Evolutionary conservation across 106 monocot genomes (phyloP), one percentile per base, ranked within the genome.

Genomic region (Iris macrosiphon): DNA sequence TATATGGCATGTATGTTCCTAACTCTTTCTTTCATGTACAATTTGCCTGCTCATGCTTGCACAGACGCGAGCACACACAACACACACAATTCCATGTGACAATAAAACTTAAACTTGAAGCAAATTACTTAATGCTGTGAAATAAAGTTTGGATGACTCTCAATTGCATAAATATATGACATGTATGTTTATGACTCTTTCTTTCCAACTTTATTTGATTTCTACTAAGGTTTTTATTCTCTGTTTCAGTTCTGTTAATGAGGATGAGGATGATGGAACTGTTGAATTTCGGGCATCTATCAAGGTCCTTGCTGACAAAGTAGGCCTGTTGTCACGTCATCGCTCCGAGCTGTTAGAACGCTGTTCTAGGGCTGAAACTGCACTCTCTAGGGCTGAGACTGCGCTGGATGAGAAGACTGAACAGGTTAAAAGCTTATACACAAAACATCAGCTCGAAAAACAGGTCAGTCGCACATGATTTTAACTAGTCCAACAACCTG

Each of bases 241-340:
- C n/a, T 40, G 9, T 58, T 57, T 1, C 57, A 40, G 57, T 41
- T 58, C 86, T 65, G 74, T 75, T n/a, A 49, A 56, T 22, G 79
- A 68, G 59, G 87, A 87, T 41, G 87, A 81, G 52, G 80, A 92
- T 54, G 86, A 87, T 59, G 44, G 62, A 16, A 46, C 57, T 40
- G 57, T 40, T 18, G 87, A 87, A 22, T 91, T 98, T 57, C 66
- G 80, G 31, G 57, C 74, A 57, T 98, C 86, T 37, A 83, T 98
- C 32, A 61, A 67, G 24, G 67, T 83, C 30, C 77, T 98, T 41
- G 73, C 86, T 19, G 96, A 98, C 17, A 90, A 83, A 75, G 78
- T 78, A 6, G 38, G 49, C 15, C 58, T 75, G 52, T 53, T 90
- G 4, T 72, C 68, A 4, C 75, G 67, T 26, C 57, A 58, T 22